Percentiles rank a stretch among this genome's conserved stretches.
These are phyloP conservation scores for Viola pubescens DNA, from an alignment of 441 rosid species.

Conservation along the genomic window DNA sequence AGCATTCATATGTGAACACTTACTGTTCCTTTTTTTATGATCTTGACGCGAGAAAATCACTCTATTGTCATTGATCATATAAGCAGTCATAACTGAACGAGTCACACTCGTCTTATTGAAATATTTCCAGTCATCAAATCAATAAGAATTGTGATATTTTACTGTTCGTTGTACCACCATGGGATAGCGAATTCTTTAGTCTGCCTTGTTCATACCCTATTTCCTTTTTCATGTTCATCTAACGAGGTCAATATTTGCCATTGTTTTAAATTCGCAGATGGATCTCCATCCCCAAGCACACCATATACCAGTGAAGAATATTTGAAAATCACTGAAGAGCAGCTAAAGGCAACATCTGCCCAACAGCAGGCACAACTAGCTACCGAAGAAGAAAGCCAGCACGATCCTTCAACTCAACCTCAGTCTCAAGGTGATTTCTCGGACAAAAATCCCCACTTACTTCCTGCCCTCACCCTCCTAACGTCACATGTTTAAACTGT, in stretches of 20 bases:
- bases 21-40: too few species aligned
- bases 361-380: constrained; percentile 26
- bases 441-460: too few species aligned
- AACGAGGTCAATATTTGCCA: background rate
- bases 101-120: too few species aligned
- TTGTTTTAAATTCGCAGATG: constrained; percentile 39
- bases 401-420: constrained; percentile 31
- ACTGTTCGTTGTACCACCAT: background rate
- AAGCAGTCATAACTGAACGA: too few species aligned
- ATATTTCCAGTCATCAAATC: background rate
- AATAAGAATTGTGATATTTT: background rate
- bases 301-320: constrained; percentile 70
- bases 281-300: constrained; percentile 30
- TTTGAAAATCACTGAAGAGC: constrained; percentile 73
- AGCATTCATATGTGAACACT: too few species aligned
- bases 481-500: too few species aligned
- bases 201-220: background rate
- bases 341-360: constrained; percentile 47
- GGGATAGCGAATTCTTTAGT: background rate
- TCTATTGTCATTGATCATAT: too few species aligned
- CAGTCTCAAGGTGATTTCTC: constrained; percentile 26
- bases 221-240: background rate
- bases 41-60: too few species aligned
- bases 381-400: constrained; percentile 26
- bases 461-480: too few species aligned